Evolutionary conservation across 257 asterid genomes (phyloP).

Genomic region (Cinchona pubescens): DNA sequence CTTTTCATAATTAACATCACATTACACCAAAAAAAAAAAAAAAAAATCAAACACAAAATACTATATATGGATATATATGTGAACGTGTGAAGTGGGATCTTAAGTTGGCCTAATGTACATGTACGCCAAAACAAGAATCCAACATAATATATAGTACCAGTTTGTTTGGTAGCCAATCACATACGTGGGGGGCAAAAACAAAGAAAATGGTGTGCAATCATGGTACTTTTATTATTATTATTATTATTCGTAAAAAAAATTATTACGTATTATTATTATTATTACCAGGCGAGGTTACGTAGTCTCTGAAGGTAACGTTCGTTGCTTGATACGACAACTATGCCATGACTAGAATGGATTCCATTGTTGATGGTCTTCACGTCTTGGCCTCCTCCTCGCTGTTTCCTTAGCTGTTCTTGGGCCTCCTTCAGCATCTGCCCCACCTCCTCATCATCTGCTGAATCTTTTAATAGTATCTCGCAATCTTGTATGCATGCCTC

Average conservation of each 20-base stretch:
- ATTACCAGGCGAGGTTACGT: slow-evolving; percentile 43
- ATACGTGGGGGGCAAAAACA: not conserved
- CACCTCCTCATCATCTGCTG: slow-evolving; percentile 51
- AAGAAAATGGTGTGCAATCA: not conserved
- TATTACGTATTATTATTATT: not conserved
- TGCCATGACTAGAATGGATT: slow-evolving; percentile 4
- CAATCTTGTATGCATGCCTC: slow-evolving; percentile 62
- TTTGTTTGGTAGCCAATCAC: not conserved
- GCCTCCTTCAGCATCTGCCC: slow-evolving; percentile 47
- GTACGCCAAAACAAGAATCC: not conserved
- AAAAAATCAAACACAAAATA: not conserved
- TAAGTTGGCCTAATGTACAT: not conserved
- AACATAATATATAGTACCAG: slow-evolving; percentile 1
- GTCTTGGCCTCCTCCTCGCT: slow-evolving; percentile 18
- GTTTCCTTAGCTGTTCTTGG: slow-evolving; percentile 29
- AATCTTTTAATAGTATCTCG: slow-evolving; percentile 46
- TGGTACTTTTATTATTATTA: not conserved
- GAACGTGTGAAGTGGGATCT: not conserved
- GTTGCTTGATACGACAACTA: slow-evolving; percentile 35
- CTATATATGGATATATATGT: not conserved
- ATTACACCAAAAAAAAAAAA: not conserved
- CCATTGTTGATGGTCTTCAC: slow-evolving; percentile 19
- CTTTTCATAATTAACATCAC: too few relatives aligned
- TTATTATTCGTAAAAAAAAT: too few relatives aligned
- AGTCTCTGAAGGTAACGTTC: slow-evolving; percentile 48